Evolutionary conservation across 345 rosid species (phyloP), one percentile per base, ranked within the genome.

Genomic region (Acer negundo): DNA sequence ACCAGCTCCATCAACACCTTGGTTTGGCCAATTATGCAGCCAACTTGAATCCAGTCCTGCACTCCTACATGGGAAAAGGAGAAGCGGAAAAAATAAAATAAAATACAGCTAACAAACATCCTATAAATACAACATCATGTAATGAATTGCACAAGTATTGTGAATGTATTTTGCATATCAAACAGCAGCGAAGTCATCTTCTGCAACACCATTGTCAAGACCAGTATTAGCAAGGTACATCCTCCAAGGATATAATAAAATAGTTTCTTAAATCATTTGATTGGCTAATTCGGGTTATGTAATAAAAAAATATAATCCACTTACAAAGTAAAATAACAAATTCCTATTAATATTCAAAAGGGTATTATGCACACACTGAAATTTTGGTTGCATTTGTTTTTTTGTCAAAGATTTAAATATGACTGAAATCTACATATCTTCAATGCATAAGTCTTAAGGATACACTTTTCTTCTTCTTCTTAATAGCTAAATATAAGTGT

Each of bases 1-100:
- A 77, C 99, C 98, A 63, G 97, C 97, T 38, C 90, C 94, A 85
- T 96, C 98, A 47, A 84, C 81, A 83, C 90, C 89, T 77, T 90
- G 97, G 83, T 80, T 81, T 65, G 93, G 91, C 96, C 92, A 95
- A 82, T 87, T 53, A 59, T 87, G 94, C 68, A 88, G 79, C 99
- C 97, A 91, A 82, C 84, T 87, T 69, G 95, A 82, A 77, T 95
- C 93, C 88, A 90, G 73, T 78, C 93, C 98, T 53, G 94, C 81
- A 82, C 87, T 86, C 89, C 99, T 96, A 84, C 79, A 74, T 70
- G 58, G 68, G 70, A 71, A 72, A 85, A 68, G 51, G 62, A 74
- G 67, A 74, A 62, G 42, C 6, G 44, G 68, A 69, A 53, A 19
- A 70, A 42, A 42, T 42, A 42, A 35, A 35, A 19, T 7, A 67